A percentile compares a stretch with the other conserved stretches of the same genome.
phyloP scores from a whole-genome alignment of 2,329 filamentous ascomycete species.

The Phaeosphaeria sp. region DNA sequence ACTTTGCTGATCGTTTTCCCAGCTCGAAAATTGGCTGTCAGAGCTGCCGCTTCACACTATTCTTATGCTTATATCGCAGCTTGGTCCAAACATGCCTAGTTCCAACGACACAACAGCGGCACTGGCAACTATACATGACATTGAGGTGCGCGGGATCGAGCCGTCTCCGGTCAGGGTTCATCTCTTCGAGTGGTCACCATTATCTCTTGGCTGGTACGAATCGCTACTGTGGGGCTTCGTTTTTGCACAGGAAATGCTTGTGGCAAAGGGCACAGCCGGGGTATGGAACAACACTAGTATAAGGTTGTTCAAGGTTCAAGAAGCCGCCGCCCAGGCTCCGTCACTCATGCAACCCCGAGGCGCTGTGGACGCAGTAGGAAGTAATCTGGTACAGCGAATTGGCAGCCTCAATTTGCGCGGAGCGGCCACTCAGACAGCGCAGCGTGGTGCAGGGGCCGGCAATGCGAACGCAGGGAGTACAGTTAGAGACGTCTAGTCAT shows the following conservation, averaged over 20 bases:
- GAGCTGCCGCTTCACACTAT: slow-evolving; percentile 88
- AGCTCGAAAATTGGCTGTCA: slow-evolving; percentile 93
- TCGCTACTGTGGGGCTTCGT: slow-evolving; percentile 92
- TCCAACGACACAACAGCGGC: slow-evolving; percentile 48
- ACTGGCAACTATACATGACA: slow-evolving; percentile 61
- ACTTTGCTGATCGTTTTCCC: slow-evolving; percentile 24
- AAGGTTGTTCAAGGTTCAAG: slow-evolving; percentile 87
- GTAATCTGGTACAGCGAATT: slow-evolving; percentile 85
- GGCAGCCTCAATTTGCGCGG: slow-evolving; percentile 76
- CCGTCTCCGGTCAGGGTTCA: slow-evolving; percentile 78
- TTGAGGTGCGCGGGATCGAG: slow-evolving; percentile 75
- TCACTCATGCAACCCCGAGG: slow-evolving; percentile 84
- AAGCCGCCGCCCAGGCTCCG: slow-evolving; percentile 79
- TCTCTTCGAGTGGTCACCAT: slow-evolving; percentile 90
- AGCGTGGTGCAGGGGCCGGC: slow-evolving; percentile 24
- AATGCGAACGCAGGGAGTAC: slow-evolving; percentile 23
- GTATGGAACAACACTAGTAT: slow-evolving; percentile 94
- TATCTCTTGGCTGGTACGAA: slow-evolving; percentile 94
- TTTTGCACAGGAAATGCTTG: slow-evolving; percentile 87
- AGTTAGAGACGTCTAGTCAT: slow-evolving; percentile 44
- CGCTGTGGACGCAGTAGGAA: slow-evolving; percentile 91
- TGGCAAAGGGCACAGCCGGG: slow-evolving; percentile 84
- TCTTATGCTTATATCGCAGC: slow-evolving; percentile 73
- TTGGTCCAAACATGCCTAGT: slow-evolving; percentile 58
- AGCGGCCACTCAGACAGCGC: slow-evolving; percentile 27